Conservation (phyloP, 345 rosid genomes). For the Eucalyptus decipiens region DNA sequence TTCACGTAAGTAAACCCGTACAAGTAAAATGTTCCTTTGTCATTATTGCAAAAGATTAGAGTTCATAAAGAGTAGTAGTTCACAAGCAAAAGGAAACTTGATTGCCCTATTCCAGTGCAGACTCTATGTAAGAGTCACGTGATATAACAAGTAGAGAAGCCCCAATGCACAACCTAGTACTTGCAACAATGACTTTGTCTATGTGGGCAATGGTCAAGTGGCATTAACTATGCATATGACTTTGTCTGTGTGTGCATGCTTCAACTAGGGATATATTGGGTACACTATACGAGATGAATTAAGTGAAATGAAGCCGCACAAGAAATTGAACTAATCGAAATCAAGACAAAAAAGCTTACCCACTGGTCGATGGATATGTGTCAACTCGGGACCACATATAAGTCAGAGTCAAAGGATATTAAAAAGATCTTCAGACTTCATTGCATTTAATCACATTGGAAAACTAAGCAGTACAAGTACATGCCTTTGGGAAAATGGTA, state of each 20-base stretch:
- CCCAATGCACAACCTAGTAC: neutral
- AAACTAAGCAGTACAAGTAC: neutral
- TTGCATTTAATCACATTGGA: neutral
- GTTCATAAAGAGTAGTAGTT: neutral
- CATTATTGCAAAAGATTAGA: neutral
- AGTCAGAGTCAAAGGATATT: neutral
- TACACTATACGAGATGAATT: neutral
- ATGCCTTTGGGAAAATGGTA: neutral
- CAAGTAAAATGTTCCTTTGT: neutral
- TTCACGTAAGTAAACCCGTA: no score
- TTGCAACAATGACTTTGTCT: neutral
- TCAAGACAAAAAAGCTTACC: neutral
- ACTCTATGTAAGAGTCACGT: neutral
- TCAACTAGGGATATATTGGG: neutral
- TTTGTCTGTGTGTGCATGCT: neutral
- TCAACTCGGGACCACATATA: neutral
- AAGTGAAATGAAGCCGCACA: neutral
- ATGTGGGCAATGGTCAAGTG: neutral
- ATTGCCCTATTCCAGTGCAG: no score
- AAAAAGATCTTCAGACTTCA: neutral
- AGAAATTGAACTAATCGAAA: neutral
- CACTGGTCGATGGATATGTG: neutral
- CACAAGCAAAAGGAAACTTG: neutral
- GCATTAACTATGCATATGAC: neutral
- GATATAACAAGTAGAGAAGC: neutral